A percentile compares a stretch with the other conserved stretches of the same genome.
phyloP scores from a whole-genome alignment of 1,139 yeast species.

The Magnusiomyces clavatus region DNA sequence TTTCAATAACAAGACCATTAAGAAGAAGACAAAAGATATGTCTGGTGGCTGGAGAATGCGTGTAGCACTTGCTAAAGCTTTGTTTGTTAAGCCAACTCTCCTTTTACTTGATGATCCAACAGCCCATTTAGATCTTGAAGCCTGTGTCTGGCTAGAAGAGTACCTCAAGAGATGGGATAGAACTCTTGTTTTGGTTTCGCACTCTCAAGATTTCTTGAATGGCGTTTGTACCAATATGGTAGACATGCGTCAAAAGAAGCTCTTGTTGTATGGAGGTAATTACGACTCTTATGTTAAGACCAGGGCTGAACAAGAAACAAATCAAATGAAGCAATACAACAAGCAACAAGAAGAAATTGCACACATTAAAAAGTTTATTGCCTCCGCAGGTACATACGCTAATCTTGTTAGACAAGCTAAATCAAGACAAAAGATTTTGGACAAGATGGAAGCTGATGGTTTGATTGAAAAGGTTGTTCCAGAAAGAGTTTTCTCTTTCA shows the following conservation, averaged over 20 bases:
- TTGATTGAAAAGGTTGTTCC: constrained; percentile 87
- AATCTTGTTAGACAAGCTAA: constrained; percentile 98
- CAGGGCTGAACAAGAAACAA: constrained; percentile 86
- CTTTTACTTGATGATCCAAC: constrained; percentile 88
- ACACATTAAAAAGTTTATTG: constrained; percentile 97
- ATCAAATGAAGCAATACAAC: constrained; percentile 94
- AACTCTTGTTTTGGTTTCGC: constrained; percentile 90
- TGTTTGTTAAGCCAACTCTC: constrained; percentile 60
- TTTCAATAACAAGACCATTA: constrained; percentile 76
- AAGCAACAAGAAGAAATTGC: constrained; percentile 99
- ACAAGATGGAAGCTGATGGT: constrained; percentile 99
- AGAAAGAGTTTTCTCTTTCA: constrained; percentile 87
- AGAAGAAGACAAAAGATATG: constrained; percentile 94
- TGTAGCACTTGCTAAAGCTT: constrained; percentile 79
- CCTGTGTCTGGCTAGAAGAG: constrained; percentile 99
- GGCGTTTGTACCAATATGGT: constrained; percentile 98
- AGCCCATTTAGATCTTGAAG: constrained; percentile 98
- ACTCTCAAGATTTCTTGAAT: constrained; percentile 98
- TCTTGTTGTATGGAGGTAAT: constrained; percentile 90
- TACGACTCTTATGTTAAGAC: constrained; percentile 96
- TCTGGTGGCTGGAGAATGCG: constrained; percentile 98
- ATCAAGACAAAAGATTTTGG: constrained; percentile 97
- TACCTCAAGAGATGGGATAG: constrained; percentile 91
- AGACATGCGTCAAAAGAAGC: constrained; percentile 80
- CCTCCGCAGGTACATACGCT: constrained; percentile 99